Evolutionary conservation across 2,329 filamentous ascomycete genomes (phyloP), one percentile per base, ranked within the genome.

Genomic region (Didymosphaeria variabile): DNA sequence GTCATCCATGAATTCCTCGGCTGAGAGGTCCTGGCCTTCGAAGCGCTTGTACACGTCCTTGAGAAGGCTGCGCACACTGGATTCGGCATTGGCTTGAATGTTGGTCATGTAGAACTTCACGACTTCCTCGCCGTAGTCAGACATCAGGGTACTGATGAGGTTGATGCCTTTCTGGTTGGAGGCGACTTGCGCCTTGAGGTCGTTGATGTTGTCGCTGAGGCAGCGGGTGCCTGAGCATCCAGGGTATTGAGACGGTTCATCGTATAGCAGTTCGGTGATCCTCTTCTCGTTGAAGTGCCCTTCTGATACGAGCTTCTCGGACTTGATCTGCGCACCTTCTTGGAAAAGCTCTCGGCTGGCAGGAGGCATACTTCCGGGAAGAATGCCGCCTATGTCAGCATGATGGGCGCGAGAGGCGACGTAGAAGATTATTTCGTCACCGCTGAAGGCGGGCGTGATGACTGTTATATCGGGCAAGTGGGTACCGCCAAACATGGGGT

Each of bases 91-190:
- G 61, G 88, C 85, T 74, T 95, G 92, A 64, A 96, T 95, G 31
- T 86, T 90, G 51, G 86, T 83, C 92, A 96, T 95, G 77, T 94
- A 94, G 71, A 91, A 90, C 67, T 93, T 89, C 0, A 96, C 92
- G 0, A 91, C 90, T 2, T 88, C 83, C 67, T 92, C 88, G 17
- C 89, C 89, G 68, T 94, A 95, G 70, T 95, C 92, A 19, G 87
- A 85, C 66, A 96, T 93, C 1, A 95, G 81, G 0, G 86, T 84
- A 53, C 86, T 86, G 66, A 96, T 95, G 23, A 94, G 82, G 38
- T 88, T 89, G 71, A 94, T 94, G 9, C 93, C 93, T 68, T 93
- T 93, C 69, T 93, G 90, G 71, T 97, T 96, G 13, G 92, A 92
- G 0, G 93, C 92, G 13, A 95, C 90, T 74, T 96, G 92, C 0